Base-by-base conservation (phyloP, 345 rosid species). In the Tarenaya hassleriana region DNA sequence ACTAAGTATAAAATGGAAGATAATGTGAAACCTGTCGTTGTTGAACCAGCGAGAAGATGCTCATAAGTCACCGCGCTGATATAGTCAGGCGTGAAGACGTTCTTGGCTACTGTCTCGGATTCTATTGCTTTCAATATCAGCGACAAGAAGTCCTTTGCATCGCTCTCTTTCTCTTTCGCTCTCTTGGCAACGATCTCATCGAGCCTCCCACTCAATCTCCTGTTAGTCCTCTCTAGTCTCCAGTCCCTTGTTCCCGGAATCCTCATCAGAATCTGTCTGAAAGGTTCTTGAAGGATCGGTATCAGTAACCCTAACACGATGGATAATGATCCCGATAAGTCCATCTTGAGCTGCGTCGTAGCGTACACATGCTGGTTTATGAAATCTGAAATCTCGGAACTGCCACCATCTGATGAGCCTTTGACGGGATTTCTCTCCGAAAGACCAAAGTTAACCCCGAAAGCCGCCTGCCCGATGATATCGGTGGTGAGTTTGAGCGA, bases 21-120 rank as follows among this genome's bases (percentile, higher is more conserved):
- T 47, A 87, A 41, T 1, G 98, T 87, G 62, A 91, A 91, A 8
- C 88, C 42, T 15, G 95, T 91, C 7, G 98, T 91, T 7, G 86
- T 80, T 7, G 98, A 91, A 12, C 98, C 96, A 33, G 96, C 95
- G 47, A 91, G 88, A 52, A 91, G 82, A 53, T 91, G 98, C 64
- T 91, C 96, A 18, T 87, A 91, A 50, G 96, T 81, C 62, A 82
- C 82, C 8, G 96, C 96, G 33, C 96, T 84, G 0, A 91, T 62
- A 47, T 87, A 82, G 52, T 87, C 96, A 0, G 78, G 79, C 1
- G 81, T 69, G 43, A 87, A 80, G 50, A 73, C 56, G 13, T 73
- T 67, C 64, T 67, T 68, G 2, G 84, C 60, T 35, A 58, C 60
- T 34, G 67, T 66, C 55, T 77, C 82, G 0, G 86, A 76, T 33